A percentile compares a stretch with the other conserved stretches of the same genome.
Evolutionary conservation across 768 basidiomycete genomes (phyloP).

Genomic region (Serendipita indica): DNA sequence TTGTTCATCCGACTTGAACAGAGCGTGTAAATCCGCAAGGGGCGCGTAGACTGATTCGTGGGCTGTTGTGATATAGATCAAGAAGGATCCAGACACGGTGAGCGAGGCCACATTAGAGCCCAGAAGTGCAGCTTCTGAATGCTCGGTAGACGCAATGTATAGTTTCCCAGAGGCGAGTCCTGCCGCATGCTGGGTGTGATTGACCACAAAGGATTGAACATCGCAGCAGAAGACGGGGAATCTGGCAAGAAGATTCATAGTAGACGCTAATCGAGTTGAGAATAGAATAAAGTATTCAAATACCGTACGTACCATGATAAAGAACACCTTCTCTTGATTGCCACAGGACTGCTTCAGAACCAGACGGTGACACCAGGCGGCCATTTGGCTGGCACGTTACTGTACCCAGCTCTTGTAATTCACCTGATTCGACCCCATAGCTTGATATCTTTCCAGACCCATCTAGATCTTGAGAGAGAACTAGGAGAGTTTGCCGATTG

Average conservation of each 20-base stretch:
- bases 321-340: neutral
- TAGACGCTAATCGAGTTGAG: neutral
- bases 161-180: conserved; percentile 53
- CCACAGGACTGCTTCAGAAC: neutral
- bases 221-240: conserved; percentile 51
- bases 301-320: neutral
- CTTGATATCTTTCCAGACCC: neutral
- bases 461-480: neutral
- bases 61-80: conserved; percentile 70
- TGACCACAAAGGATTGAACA: conserved; percentile 17
- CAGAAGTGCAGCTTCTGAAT: conserved; percentile 11
- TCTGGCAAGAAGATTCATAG: conserved; percentile 18
- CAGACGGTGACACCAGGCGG: neutral
- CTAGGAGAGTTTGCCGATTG: neutral
- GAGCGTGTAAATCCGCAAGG: conserved; percentile 21
- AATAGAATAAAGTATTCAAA: neutral
- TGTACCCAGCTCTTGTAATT: neutral
- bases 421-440: neutral
- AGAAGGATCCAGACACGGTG: conserved; percentile 27
- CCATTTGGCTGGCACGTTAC: neutral
- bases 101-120: conserved; percentile 21
- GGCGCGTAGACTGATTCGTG: conserved; percentile 72
- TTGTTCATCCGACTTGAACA: conserved; percentile 8
- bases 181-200: conserved; percentile 38
- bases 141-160: conserved; percentile 29